Conservation (phyloP, 495 filamentous ascomycete genomes). For the Hyaloscypha hepaticicola region DNA sequence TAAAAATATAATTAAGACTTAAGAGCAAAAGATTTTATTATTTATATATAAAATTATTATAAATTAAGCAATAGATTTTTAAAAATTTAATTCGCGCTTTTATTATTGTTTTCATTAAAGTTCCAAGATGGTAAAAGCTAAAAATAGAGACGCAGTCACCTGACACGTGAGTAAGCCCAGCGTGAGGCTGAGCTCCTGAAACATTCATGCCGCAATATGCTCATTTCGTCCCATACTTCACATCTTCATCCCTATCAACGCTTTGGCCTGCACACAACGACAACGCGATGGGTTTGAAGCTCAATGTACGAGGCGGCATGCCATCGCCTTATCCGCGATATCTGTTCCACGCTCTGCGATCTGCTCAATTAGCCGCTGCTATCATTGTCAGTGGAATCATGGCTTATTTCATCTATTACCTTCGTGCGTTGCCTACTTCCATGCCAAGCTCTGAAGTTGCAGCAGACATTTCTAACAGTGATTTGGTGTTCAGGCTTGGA, state of each 20-base stretch:
- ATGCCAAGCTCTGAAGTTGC: neutral
- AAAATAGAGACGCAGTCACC: too few relatives aligned
- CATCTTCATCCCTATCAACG: neutral
- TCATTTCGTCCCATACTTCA: neutral
- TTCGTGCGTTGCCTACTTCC: slow-evolving; percentile 35
- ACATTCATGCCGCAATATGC: too few relatives aligned
- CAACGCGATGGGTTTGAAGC: slow-evolving; percentile 21
- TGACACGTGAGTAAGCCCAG: too few relatives aligned
- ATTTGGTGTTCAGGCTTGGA: slow-evolving; percentile 32
- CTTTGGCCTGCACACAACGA: neutral
- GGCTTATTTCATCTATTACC: slow-evolving; percentile 60
- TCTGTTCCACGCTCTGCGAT: slow-evolving; percentile 57
- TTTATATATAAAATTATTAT: too few relatives aligned
- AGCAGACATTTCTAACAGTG: slow-evolving; percentile 5
- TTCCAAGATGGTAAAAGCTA: too few relatives aligned
- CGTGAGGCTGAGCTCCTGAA: too few relatives aligned
- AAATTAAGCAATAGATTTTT: too few relatives aligned
- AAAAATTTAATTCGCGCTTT: too few relatives aligned
- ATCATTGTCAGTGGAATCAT: slow-evolving; percentile 59
- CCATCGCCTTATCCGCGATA: slow-evolving; percentile 58
- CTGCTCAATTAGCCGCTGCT: slow-evolving; percentile 50
- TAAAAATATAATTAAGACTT: too few relatives aligned
- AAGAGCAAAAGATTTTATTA: too few relatives aligned
- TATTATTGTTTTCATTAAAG: too few relatives aligned
- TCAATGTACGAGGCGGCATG: slow-evolving; percentile 31